These are phyloP conservation scores for Botrytis byssoidea DNA, from an alignment of 2,329 filamentous ascomycete species.

Conservation along the genomic window DNA sequence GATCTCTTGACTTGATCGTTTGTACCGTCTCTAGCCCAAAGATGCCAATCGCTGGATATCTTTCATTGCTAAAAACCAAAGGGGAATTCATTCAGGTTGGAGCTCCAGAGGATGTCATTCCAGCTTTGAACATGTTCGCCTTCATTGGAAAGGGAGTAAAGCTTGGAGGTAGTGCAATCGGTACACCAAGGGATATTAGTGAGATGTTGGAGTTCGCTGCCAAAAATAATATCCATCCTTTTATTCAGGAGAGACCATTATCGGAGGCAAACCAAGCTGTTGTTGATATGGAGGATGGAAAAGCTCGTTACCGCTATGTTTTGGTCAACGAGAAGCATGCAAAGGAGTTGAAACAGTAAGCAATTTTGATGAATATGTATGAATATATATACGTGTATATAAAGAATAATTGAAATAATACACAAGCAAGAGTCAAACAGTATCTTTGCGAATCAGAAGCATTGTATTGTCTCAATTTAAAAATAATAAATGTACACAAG, in stretches of 20 bases:
- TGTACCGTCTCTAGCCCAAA: slow-evolving; percentile 53
- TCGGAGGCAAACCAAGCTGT: slow-evolving; percentile 55
- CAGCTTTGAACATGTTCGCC: slow-evolving; percentile 51
- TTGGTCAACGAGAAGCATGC: slow-evolving; percentile 30
- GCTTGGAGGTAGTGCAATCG: slow-evolving; percentile 42
- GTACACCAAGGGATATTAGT: slow-evolving; percentile 50
- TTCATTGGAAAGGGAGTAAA: slow-evolving; percentile 46
- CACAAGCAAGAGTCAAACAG: not conserved
- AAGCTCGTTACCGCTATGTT: slow-evolving; percentile 50
- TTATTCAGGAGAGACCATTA: slow-evolving; percentile 54
- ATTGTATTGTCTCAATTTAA: not conserved
- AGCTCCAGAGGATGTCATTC: slow-evolving; percentile 57
- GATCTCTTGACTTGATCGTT: slow-evolving; percentile 56
- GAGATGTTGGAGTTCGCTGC: slow-evolving; percentile 60
- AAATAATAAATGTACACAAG: not conserved
- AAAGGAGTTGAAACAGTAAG: slow-evolving; percentile 13
- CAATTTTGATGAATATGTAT: not conserved
- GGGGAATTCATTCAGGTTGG: slow-evolving; percentile 64
- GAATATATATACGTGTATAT: not conserved
- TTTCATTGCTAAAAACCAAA: slow-evolving; percentile 55
- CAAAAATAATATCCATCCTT: slow-evolving; percentile 56
- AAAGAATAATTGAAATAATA: not conserved
- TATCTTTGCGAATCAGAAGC: not conserved
- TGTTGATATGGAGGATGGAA: slow-evolving; percentile 55
- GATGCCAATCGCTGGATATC: slow-evolving; percentile 62